Evolutionary conservation across 2,329 filamentous ascomycete species (phyloP).

Genomic region (Neonectria coccinea): DNA sequence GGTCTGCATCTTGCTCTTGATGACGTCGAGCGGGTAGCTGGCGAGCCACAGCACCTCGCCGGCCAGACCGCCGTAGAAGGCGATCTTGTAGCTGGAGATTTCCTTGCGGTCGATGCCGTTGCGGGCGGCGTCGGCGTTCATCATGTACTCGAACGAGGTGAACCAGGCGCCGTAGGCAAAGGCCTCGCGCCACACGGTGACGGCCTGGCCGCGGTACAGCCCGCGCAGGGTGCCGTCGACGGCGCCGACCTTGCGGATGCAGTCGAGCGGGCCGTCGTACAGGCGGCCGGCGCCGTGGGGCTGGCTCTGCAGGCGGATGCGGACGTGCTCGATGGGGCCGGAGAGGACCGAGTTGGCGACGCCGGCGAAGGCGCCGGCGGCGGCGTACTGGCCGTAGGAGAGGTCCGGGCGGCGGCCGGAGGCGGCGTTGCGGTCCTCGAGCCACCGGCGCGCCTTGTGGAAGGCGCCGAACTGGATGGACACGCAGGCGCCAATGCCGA

Average conservation of each 20-base stretch:
- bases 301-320: constrained; percentile 95
- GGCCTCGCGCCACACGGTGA: constrained; percentile 89
- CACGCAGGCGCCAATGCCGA: constrained; percentile 96
- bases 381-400: constrained; percentile 88
- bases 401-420: constrained; percentile 66
- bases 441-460: constrained; percentile 87
- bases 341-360: constrained; percentile 90
- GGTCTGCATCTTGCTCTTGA: constrained; percentile 99
- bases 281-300: constrained; percentile 84
- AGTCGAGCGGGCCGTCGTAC: constrained; percentile 89
- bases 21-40: constrained; percentile 95
- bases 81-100: constrained; percentile 86
- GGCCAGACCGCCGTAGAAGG: constrained; percentile 90
- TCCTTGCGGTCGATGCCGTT: constrained; percentile 81
- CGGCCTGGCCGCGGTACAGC: constrained; percentile 87
- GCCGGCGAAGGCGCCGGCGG: constrained; percentile 91
- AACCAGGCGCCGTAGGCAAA: constrained; percentile 98
- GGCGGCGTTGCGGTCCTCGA: constrained; percentile 82
- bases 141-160: constrained; percentile 92
- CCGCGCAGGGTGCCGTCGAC: constrained; percentile 74
- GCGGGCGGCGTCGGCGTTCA: constrained; percentile 87
- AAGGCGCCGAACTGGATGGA: constrained; percentile 99
- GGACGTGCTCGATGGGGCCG: constrained; percentile 94
- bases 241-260: constrained; percentile 82
- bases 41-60: constrained; percentile 94